These are phyloP conservation scores for Gracilariopsis chorda DNA, from an alignment of 23 red algal genomes.

Conservation along the genomic window DNA sequence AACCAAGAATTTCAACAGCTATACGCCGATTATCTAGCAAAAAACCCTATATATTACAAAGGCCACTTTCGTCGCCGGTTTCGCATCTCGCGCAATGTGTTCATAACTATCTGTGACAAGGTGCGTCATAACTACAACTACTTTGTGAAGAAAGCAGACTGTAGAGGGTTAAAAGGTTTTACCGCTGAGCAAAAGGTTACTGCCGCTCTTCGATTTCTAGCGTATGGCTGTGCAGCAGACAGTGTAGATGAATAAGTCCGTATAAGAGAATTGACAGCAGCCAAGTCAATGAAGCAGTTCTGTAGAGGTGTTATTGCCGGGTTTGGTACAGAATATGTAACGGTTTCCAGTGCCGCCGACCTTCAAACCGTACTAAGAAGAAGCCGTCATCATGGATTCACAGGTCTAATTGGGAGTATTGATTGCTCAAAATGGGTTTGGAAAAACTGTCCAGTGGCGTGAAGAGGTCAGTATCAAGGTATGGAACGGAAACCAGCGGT, in stretches of 20 bases:
- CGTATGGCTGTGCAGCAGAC: background rate
- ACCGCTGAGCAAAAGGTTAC: slow-evolving; percentile 20
- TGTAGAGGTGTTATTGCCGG: background rate
- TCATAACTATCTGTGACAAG: too few species aligned
- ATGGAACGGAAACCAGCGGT: background rate
- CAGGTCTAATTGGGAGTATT: slow-evolving; percentile 25
- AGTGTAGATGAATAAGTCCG: background rate
- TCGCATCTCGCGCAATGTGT: too few species aligned
- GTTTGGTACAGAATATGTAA: slow-evolving; percentile 6
- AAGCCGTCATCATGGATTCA: background rate
- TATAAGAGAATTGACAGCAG: slow-evolving; percentile 9
- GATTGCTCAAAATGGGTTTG: slow-evolving; percentile 31
- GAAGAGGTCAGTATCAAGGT: background rate
- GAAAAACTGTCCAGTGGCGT: slow-evolving; percentile 9
- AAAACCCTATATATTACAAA: too few species aligned
- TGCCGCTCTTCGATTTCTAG: background rate
- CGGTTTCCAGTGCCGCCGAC: background rate
- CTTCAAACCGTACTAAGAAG: background rate
- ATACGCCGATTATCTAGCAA: too few species aligned
- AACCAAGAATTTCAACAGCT: too few species aligned
- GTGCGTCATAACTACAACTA: too few species aligned
- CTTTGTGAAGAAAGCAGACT: too few species aligned
- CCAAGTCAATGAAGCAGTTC: slow-evolving; percentile 1
- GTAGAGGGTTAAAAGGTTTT: too few species aligned
- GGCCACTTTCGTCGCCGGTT: too few species aligned